Evolutionary conservation across 139 green algal species (phyloP).

Genomic region (Spirogloea muscicola): DNA sequence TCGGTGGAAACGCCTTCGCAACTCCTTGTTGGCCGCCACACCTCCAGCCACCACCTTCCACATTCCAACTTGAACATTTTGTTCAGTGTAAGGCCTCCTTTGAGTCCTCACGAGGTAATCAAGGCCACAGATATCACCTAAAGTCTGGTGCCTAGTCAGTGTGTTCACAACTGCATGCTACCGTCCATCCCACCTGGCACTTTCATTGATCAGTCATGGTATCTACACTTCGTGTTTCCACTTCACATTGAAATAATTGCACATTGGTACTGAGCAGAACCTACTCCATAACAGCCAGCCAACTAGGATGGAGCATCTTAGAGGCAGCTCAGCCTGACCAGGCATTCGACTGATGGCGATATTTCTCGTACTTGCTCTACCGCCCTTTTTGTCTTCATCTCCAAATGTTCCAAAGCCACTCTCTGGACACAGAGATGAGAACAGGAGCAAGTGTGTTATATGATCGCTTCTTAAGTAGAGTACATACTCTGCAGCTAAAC

Average conservation of each 20-base stretch:
- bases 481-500: background rate
- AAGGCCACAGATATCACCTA: background rate
- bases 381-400: too few relatives aligned
- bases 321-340: too few relatives aligned
- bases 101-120: background rate
- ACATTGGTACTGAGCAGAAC: too few relatives aligned
- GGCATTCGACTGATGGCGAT: too few relatives aligned
- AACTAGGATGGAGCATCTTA: too few relatives aligned
- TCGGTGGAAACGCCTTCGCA: constrained; percentile 59
- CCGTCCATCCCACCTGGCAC: constrained; percentile 9
- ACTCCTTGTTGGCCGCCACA: constrained; percentile 80
- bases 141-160: constrained; percentile 15
- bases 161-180: background rate
- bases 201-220: background rate
- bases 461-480: background rate
- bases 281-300: too few relatives aligned
- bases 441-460: too few relatives aligned
- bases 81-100: background rate
- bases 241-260: too few relatives aligned
- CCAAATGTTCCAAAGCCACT: too few relatives aligned
- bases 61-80: background rate
- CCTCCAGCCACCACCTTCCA: constrained; percentile 89
- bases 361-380: too few relatives aligned
- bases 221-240: background rate
- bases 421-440: too few relatives aligned